phyloP scores from a whole-genome alignment of 2,329 filamentous ascomycete species.

The Monilinia aucupariae region DNA sequence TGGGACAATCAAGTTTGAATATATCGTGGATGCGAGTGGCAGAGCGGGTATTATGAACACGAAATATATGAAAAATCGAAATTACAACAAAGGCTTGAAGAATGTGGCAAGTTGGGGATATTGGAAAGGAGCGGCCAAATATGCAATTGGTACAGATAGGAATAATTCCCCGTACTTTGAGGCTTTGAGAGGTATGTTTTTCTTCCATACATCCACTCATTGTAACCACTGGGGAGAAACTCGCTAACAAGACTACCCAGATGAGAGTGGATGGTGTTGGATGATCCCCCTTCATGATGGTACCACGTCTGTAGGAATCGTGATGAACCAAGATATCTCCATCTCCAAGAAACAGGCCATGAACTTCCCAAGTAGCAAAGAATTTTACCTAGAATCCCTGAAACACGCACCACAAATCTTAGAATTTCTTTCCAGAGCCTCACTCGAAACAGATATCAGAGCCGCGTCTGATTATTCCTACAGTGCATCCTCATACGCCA shows the following conservation, averaged over 20 bases:
- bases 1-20: constrained; percentile 43
- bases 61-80: constrained; percentile 46
- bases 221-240: neutral
- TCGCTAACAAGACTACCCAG: constrained; percentile 22
- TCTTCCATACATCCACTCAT: constrained; percentile 20
- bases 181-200: constrained; percentile 33
- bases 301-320: constrained; percentile 41
- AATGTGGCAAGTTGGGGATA: constrained; percentile 48
- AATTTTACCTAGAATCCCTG: constrained; percentile 37
- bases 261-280: constrained; percentile 48
- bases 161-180: constrained; percentile 43
- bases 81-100: constrained; percentile 44
- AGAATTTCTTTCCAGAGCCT: constrained; percentile 34
- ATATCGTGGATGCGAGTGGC: constrained; percentile 46
- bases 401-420: constrained; percentile 34
- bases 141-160: constrained; percentile 36
- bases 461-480: constrained; percentile 46
- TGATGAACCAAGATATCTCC: constrained; percentile 39
- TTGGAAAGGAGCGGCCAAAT: constrained; percentile 38
- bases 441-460: constrained; percentile 38
- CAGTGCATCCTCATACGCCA: constrained; percentile 40
- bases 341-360: constrained; percentile 36
- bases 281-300: constrained; percentile 46
- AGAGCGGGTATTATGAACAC: constrained; percentile 42
- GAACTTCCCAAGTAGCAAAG: constrained; percentile 23